These are phyloP conservation scores for Amoebophrya sp. DNA, from an alignment of 169 alveolate species.

Conservation along the genomic window DNA sequence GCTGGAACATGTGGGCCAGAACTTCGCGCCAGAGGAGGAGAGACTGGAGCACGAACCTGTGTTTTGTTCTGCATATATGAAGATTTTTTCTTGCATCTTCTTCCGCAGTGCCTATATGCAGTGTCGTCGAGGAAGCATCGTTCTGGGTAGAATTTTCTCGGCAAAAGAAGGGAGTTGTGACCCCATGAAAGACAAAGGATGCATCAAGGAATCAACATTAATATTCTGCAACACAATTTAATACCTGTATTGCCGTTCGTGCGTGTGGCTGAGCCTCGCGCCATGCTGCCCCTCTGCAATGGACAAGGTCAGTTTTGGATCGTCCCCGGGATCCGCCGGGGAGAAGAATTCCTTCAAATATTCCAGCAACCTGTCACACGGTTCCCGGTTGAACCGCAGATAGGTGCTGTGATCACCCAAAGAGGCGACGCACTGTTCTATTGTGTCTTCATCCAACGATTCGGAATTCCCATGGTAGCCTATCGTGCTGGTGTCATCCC, in stretches of 20 bases:
- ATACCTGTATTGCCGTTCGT: slow-evolving; percentile 45
- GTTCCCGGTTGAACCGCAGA: slow-evolving; percentile 64
- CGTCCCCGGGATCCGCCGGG: slow-evolving; percentile 56
- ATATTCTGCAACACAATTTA: background rate
- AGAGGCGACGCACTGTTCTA: slow-evolving; percentile 76
- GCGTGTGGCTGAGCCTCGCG: slow-evolving; percentile 78
- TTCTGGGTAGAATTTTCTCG: no score
- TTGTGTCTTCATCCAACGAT: slow-evolving; percentile 66
- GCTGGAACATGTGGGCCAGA: slow-evolving; percentile 66
- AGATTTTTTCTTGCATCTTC: no score
- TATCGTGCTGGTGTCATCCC: background rate
- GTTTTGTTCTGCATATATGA: no score
- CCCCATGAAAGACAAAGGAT: no score
- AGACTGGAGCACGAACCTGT: slow-evolving; percentile 72
- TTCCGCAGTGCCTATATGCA: no score
- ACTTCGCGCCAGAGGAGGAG: slow-evolving; percentile 82
- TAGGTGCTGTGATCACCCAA: slow-evolving; percentile 75
- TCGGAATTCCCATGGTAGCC: background rate
- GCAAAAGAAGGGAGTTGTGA: no score
- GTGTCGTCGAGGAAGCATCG: no score
- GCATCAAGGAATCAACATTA: background rate
- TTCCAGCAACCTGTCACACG: slow-evolving; percentile 70
- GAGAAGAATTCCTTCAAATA: slow-evolving; percentile 58
- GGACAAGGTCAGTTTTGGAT: slow-evolving; percentile 48
- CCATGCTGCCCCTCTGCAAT: slow-evolving; percentile 65